phyloP scores from a whole-genome alignment of 1,284 basidiomycete species.

The Ceratobasidium theobromae region DNA sequence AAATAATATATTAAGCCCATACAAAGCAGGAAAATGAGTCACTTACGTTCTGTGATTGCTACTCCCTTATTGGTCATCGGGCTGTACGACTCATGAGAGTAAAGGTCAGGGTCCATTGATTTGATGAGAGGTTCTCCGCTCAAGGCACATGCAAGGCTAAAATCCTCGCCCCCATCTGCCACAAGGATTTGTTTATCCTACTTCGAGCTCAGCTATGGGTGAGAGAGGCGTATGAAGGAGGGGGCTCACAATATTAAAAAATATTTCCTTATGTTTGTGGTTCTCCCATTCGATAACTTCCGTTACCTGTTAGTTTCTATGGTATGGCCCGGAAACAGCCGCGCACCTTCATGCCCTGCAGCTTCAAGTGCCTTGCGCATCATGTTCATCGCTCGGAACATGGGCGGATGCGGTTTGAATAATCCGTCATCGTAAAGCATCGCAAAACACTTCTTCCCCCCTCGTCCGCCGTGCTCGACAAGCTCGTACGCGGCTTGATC shows the following conservation, averaged over 20 bases:
- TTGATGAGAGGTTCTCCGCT: constrained; percentile 47
- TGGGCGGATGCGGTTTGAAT: constrained; percentile 57
- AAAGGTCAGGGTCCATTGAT: too few species aligned
- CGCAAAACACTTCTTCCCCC: constrained; percentile 52
- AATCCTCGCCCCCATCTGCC: constrained; percentile 54
- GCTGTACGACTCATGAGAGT: constrained; percentile 54
- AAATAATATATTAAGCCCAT: too few species aligned
- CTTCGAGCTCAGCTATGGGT: constrained; percentile 1
- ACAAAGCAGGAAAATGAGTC: too few species aligned
- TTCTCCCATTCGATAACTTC: constrained; percentile 53
- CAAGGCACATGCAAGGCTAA: constrained; percentile 45
- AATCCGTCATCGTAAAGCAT: constrained; percentile 59
- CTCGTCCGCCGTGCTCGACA: too few species aligned
- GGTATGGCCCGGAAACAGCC: too few species aligned
- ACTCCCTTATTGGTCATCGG: constrained; percentile 48
- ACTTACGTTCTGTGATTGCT: constrained; percentile 49
- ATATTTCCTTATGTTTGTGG: constrained; percentile 49
- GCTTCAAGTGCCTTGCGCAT: constrained; percentile 45
- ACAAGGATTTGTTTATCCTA: constrained; percentile 52
- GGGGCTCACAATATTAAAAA: constrained; percentile 53
- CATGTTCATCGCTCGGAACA: constrained; percentile 49
- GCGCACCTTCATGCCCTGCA: constrained; percentile 61
- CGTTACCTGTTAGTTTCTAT: too few species aligned
- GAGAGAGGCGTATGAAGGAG: constrained; percentile 12
- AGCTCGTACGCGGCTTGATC: constrained; percentile 44